Evolutionary conservation across 164 flowering plant genomes (phyloP).

Genomic region (Dillenia suffruticosa): DNA sequence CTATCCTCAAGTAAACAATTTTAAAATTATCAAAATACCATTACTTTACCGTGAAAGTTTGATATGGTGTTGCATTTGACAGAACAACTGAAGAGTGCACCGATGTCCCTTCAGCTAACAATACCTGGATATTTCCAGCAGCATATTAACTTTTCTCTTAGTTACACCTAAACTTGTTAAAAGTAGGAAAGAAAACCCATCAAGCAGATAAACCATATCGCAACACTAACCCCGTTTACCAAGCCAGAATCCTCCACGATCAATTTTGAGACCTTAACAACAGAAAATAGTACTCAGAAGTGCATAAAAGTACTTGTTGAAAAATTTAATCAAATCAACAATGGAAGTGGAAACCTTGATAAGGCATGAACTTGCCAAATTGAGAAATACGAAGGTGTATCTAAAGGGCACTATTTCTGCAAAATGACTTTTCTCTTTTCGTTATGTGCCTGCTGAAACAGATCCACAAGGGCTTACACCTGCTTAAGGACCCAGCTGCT

Average conservation of each 20-base stretch:
- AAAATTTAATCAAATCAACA: no score
- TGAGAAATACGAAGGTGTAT: no score
- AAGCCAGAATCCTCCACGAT: conserved; percentile 51
- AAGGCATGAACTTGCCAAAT: no score
- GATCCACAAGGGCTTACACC: no score
- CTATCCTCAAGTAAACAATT: no score
- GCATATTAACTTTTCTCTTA: conserved; percentile 5
- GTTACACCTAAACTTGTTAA: no score
- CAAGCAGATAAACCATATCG: neutral
- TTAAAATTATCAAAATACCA: no score
- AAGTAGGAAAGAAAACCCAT: neutral
- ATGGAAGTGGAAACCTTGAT: no score
- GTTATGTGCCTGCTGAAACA: no score
- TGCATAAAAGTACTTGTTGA: neutral
- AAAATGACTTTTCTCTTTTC: no score
- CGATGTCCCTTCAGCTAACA: conserved; percentile 69
- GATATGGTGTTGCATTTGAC: conserved; percentile 91
- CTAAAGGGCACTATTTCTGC: no score
- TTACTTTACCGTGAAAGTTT: conserved; percentile 72
- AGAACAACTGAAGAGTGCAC: conserved; percentile 71
- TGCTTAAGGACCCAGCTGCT: no score
- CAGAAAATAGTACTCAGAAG: conserved; percentile 8
- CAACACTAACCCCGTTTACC: conserved; percentile 66
- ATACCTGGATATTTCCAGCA: conserved; percentile 41
- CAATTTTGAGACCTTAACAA: conserved; percentile 58